Conservation (phyloP, 371 early-diverging fungal species). For the Mucor racemosus region DNA sequence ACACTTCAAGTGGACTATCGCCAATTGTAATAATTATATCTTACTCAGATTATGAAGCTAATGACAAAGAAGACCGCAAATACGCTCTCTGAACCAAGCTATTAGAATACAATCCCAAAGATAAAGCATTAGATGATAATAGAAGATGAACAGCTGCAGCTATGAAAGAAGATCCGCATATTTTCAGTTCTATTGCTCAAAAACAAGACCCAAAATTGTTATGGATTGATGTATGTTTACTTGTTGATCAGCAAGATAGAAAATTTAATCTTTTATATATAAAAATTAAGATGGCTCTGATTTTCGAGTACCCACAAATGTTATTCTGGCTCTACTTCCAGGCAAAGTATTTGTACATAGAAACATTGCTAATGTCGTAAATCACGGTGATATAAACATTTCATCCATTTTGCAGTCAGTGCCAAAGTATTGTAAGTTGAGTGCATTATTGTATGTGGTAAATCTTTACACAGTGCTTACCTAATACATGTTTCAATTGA, state of each 20-base stretch:
- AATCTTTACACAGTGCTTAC: too few species aligned
- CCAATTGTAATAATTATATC: background rate
- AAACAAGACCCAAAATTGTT: conserved; percentile 87
- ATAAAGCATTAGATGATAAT: conserved; percentile 31
- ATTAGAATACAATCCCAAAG: conserved; percentile 29
- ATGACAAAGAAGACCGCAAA: background rate
- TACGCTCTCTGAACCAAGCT: background rate
- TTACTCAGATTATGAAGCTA: background rate
- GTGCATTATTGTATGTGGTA: conserved; percentile 90
- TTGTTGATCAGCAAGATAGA: conserved; percentile 41
- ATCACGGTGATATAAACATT: conserved; percentile 75
- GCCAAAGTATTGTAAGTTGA: conserved; percentile 89
- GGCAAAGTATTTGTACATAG: conserved; percentile 95
- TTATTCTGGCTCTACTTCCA: conserved; percentile 63
- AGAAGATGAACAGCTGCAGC: conserved; percentile 44
- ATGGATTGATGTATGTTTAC: conserved; percentile 67
- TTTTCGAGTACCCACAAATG: conserved; percentile 84
- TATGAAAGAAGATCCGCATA: conserved; percentile 38
- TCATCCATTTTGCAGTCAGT: conserved; percentile 91
- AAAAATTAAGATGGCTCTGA: too few species aligned
- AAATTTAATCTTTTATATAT: conserved; percentile 32
- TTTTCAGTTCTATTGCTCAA: conserved; percentile 56
- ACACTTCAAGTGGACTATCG: background rate
- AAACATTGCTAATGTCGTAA: conserved; percentile 94
- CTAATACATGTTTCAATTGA: too few species aligned